Base-by-base conservation (phyloP, 495 filamentous ascomycete species). In the Daldinia grandis region DNA sequence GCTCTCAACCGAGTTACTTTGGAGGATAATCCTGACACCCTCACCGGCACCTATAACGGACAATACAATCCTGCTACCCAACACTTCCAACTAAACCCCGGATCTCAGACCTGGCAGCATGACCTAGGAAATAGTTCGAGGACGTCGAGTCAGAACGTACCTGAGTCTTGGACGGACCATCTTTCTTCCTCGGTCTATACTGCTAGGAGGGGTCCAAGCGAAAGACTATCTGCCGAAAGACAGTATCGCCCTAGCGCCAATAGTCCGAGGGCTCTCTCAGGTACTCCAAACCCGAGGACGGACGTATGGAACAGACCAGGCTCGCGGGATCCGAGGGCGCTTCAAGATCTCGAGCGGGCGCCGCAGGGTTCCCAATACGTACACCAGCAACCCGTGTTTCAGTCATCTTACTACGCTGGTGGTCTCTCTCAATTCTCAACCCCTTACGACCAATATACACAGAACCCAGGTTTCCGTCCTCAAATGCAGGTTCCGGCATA, bases 221-320 rank as follows among this genome's bases (percentile, higher is more conserved):
- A 76, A 44, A 76, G 76, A 27, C 90, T 89, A 4, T 86, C 88
- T 1, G 82, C 83, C 1, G 87, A 86, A 14, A 86, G 81, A 69
- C 83, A 87, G 24, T 79, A 83, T 44, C 86, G 86, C 6, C 78
- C 78, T 19, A 82, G 78, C 47, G 67, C 89, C 55, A 86, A 84
- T 51, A 89, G 86, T 69, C 84, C 90, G 1, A 86, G 89, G 62
- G 89, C 87, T 69, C 80, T 84, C 15, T 78, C 79, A 0, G 81
- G 83, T 10, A 86, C 81, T 42, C 84, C 86, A 2, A 82, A 87
- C 38, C 76, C 76, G 1, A 74, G 74, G 28, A 62, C 71, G 5
- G 79, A 82, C 9, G 79, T 69, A 8, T 84, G 81, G 81, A 70
- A 67, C 17, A 73, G 76, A 31, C 78, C 80, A 9, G 54, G 66